Base-by-base conservation (phyloP, 1,284 basidiomycete genomes). In the Cutaneotrichosporon sp. region DNA sequence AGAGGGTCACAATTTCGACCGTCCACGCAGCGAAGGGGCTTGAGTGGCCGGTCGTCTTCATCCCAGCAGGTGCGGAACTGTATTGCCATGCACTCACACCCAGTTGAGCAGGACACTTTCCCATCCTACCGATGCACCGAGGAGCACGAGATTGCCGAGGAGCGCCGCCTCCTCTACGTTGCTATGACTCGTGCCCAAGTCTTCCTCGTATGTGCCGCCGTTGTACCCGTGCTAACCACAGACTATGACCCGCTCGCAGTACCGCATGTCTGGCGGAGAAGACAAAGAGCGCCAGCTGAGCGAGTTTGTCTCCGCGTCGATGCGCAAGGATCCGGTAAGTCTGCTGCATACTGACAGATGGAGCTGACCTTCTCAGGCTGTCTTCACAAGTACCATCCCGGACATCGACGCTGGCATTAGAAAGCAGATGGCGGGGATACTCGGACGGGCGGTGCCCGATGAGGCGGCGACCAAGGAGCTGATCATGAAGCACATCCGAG, bases 11-110 rank as follows among this genome's bases (percentile, higher is more conserved):
- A 0, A 87, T 95, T 47, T 86, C 89, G 0, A 95, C 92, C 0
- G 91, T 91, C 54, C 93, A 97, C 79, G 86, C 91, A 11, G 91
- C 92, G 0, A 97, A 97, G 77, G 92, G 92, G 0, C 82, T 95
- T 7, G 92, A 97, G 76, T 97, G 92, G 91, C 91, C 91, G 0
- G 89, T 78, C 0, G 77, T 79, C 0, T 79, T 80, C 55, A 72
- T 80, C n/a, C 79, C 73, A 42, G 79, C 65, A 58, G 72, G 80
- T 72, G 60, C 68, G 74, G 47, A 29, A 6, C 0, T 60, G 14
- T 14, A 6, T 24, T n/a, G 24, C 9, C 2, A 9, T 16, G 9
- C 7, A 25, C 54, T 66, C 18, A 63, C 29, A 7, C 13, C 13
- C 65, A 89, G 89, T 89, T 13, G 91, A 93, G 72, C 78, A 86